These are phyloP conservation scores for Tetrapisispora nanseiensis DNA, from an alignment of 805 yeast species.

Conservation along the genomic window DNA sequence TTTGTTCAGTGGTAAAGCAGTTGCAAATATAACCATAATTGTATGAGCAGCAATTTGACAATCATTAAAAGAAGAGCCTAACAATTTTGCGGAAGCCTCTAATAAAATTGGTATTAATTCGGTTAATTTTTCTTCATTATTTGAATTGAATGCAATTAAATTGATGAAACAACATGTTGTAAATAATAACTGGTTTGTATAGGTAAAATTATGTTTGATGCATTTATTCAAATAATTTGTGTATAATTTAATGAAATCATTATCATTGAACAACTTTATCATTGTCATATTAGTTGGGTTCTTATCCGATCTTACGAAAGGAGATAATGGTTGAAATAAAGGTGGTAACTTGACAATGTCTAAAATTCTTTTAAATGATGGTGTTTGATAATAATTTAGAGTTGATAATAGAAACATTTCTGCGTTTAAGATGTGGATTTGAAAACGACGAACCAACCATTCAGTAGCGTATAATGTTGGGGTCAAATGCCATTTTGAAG, in stretches of 20 bases:
- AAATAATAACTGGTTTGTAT: slow-evolving; percentile 65
- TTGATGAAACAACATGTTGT: slow-evolving; percentile 61
- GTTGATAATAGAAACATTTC: slow-evolving; percentile 63
- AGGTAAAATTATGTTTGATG: slow-evolving; percentile 46
- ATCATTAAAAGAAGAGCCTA: slow-evolving; percentile 42
- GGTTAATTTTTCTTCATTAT: slow-evolving; percentile 35
- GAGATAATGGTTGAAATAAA: slow-evolving; percentile 60
- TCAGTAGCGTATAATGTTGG: slow-evolving; percentile 79
- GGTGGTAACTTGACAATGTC: slow-evolving; percentile 73
- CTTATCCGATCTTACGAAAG: slow-evolving; percentile 54
- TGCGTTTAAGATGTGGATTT: slow-evolving; percentile 70
- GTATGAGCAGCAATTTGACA: slow-evolving; percentile 79
- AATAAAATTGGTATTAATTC: slow-evolving; percentile 46
- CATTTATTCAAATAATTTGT: slow-evolving; percentile 38
- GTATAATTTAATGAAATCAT: slow-evolving; percentile 57
- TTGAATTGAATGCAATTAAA: slow-evolving; percentile 48
- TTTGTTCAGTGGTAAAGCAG: slow-evolving; percentile 54
- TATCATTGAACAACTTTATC: slow-evolving; percentile 63
- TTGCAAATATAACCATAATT: slow-evolving; percentile 62
- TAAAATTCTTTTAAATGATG: slow-evolving; percentile 66
- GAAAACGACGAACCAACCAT: slow-evolving; percentile 90
- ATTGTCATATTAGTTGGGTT: slow-evolving; percentile 60
- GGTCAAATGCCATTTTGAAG: slow-evolving; percentile 66
- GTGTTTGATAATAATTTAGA: slow-evolving; percentile 69
- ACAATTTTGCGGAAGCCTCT: slow-evolving; percentile 47